Base-by-base conservation (phyloP, 179 eudicot genomes). In the Silene coronaria region DNA sequence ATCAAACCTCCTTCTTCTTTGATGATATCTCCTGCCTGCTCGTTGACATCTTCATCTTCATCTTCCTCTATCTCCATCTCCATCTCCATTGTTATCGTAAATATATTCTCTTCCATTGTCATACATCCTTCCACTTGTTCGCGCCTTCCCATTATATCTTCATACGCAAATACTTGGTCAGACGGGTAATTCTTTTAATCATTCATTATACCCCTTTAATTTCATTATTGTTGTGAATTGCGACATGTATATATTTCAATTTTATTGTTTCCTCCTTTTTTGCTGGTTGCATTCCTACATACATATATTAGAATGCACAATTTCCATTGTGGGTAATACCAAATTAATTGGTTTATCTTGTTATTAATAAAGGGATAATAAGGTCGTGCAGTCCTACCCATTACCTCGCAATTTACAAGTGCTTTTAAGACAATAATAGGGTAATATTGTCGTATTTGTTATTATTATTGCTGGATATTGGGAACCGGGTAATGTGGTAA, bases 1-100 rank as follows among this genome's bases (percentile, higher is more conserved):
- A 66, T 62, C 68, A 75, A 63, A 58, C 77, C 70, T 60, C 24
- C 12, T 71, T 51, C 63, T 28, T 53, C 46, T 24, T 28, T 17
- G 16, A 12, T 17, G 16, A 12, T 73, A 57, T 19, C 14, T 72
- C 48, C 5, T 12, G 42, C n/a, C n/a, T 55, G 42, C 24, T 71
- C 46, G 14, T 75, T 23, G 24, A 59, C 72, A 69, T 63, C 46
- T 21, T 16, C 28, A 22, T 62, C n/a, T 6, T 42, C 3, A 5
- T 58, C n/a, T 4, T 19, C 27, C 3, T 0, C 12, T 59, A 6
- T 0, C 12, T 59, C 5, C 14, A 4, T 57, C 21, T 28, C 17
- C 17, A 4, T 16, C 17, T 4, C 17, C 57, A 16, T 51, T 58
- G 2, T 17, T 12, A 13, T 67, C 55, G 4, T 1, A 4, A 11